These are phyloP conservation scores for Metschnikowia shivogae DNA, from an alignment of 805 yeast species.

Conservation along the genomic window DNA sequence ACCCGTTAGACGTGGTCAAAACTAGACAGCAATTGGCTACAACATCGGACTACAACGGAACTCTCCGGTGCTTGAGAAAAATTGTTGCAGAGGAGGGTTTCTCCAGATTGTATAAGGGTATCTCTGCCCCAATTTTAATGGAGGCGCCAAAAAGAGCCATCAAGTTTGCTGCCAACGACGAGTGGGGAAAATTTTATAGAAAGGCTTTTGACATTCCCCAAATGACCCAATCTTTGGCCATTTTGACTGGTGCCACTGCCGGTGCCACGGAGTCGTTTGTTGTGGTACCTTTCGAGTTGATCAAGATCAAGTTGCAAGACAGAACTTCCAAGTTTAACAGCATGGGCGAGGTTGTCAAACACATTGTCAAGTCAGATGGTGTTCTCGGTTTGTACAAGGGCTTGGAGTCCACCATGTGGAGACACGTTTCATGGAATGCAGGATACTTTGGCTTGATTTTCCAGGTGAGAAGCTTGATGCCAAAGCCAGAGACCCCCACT, in stretches of 20 bases:
- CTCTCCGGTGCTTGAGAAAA: conserved; percentile 77
- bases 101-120: conserved; percentile 83
- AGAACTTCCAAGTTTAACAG: conserved; percentile 75
- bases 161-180: conserved; percentile 96
- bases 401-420: conserved; percentile 94
- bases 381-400: conserved; percentile 85
- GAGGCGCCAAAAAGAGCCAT: conserved; percentile 99
- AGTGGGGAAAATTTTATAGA: conserved; percentile 85
- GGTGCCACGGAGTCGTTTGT: conserved; percentile 97
- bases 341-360: conserved; percentile 74
- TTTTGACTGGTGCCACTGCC: conserved; percentile 95
- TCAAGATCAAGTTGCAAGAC: conserved; percentile 94
- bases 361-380: conserved; percentile 74
- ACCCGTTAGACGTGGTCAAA: conserved; percentile 95
- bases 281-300: conserved; percentile 95
- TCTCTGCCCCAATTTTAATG: conserved; percentile 94
- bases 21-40: conserved; percentile 82
- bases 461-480: conserved; percentile 77
- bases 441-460: conserved; percentile 95
- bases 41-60: conserved; percentile 71
- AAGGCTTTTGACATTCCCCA: conserved; percentile 60
- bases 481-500: conserved; percentile 64
- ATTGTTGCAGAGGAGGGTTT: conserved; percentile 85
- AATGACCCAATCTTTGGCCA: conserved; percentile 78
- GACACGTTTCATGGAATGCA: conserved; percentile 96